Percentiles rank a stretch among this genome's conserved stretches.
Evolutionary conservation across 2,329 filamentous ascomycete genomes (phyloP).

Genomic region (Diaporthe helianthi): DNA sequence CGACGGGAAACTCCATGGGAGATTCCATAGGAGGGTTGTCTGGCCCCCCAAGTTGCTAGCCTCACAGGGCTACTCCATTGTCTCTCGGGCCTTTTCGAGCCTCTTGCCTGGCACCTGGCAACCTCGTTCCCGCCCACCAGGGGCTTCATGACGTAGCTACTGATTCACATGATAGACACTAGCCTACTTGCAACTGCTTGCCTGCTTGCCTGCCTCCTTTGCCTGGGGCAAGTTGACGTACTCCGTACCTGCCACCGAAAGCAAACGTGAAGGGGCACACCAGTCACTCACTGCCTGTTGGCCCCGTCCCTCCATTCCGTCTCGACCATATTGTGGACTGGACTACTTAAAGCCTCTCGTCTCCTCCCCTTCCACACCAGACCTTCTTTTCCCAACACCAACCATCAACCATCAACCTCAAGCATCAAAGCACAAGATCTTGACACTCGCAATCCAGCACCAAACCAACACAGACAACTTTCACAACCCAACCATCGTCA

Average conservation of each 20-base stretch:
- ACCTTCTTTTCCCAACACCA: neutral
- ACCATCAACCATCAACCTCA: slow-evolving; percentile 36
- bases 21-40: neutral
- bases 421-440: slow-evolving; percentile 6
- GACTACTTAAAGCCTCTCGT: slow-evolving; percentile 27
- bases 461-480: slow-evolving; percentile 32
- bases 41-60: slow-evolving; percentile 7
- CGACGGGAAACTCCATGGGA: slow-evolving; percentile 10
- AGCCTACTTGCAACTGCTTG: slow-evolving; percentile 12
- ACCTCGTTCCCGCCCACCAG: neutral
- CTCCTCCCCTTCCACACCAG: neutral
- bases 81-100: neutral
- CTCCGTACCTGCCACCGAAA: neutral
- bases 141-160: slow-evolving; percentile 24
- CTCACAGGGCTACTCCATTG: neutral
- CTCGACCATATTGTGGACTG: neutral
- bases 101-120: slow-evolving; percentile 22
- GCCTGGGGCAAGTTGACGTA: neutral
- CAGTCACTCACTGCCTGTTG: neutral
- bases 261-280: neutral
- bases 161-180: slow-evolving; percentile 30
- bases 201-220: slow-evolving; percentile 7
- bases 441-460: slow-evolving; percentile 27
- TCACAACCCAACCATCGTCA: slow-evolving; percentile 35
- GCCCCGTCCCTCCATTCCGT: neutral